These are phyloP conservation scores for Sugiyamaella floridensis DNA, from an alignment of 805 yeast species.

Conservation along the genomic window DNA sequence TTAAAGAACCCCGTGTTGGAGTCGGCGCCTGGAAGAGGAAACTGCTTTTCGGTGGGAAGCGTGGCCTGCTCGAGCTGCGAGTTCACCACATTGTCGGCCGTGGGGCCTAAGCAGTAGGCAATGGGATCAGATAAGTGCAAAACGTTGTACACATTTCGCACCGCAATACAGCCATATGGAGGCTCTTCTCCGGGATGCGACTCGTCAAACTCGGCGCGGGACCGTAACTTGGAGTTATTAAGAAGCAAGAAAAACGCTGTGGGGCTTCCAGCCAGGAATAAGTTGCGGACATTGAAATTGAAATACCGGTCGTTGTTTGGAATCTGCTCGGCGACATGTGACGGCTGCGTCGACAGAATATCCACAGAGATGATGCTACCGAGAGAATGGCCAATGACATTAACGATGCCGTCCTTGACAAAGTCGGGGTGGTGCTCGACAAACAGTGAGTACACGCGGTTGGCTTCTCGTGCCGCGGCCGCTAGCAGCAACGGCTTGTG, in stretches of 20 bases:
- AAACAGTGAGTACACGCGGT: slow-evolving; percentile 58
- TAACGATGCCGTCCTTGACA: slow-evolving; percentile 46
- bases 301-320: slow-evolving; percentile 33
- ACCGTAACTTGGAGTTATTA: slow-evolving; percentile 24
- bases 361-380: slow-evolving; percentile 84
- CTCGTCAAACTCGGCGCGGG: slow-evolving; percentile 11
- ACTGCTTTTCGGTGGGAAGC: slow-evolving; percentile 21
- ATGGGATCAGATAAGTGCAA: slow-evolving; percentile 90
- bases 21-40: slow-evolving; percentile 9
- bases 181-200: slow-evolving; percentile 3
- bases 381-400: slow-evolving; percentile 83
- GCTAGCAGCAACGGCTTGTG: slow-evolving; percentile 57
- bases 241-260: slow-evolving; percentile 59
- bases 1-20: slow-evolving; percentile 13
- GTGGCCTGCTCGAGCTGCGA: slow-evolving; percentile 23
- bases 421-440: slow-evolving; percentile 63
- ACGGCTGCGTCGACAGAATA: slow-evolving; percentile 43
- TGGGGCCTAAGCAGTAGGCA: slow-evolving; percentile 81
- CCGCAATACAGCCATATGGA: slow-evolving; percentile 50
- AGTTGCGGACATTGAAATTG: slow-evolving; percentile 63
- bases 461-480: slow-evolving; percentile 65
- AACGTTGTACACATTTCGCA: slow-evolving; percentile 66
- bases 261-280: slow-evolving; percentile 82
- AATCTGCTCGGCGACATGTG: slow-evolving; percentile 24
- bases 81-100: slow-evolving; percentile 42